Evolutionary conservation across 202 grass and related monocot species (phyloP), one percentile per base, ranked within the genome.

Genomic region (Panicum virgatum): DNA sequence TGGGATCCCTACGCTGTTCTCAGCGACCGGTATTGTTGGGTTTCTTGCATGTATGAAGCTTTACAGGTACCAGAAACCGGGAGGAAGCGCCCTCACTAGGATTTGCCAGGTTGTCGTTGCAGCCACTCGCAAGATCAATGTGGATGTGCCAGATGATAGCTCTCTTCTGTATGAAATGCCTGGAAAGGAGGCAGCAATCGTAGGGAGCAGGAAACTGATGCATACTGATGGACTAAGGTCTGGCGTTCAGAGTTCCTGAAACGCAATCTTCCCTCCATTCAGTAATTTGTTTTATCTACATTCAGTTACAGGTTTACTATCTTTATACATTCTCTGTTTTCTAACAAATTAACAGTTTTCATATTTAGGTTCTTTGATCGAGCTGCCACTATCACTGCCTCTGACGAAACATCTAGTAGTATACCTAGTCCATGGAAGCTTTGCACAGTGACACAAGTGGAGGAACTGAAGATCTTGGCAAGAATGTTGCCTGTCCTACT

Each of bases 91-190:
- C 23, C 42, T 94, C 37, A 79, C 79, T 23, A 87, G 87, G 68
- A 86, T 90, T 29, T 97, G 82, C 56, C 91, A 97, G 78, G 91
- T 97, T 47, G 42, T 86, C 5, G 85, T 94, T 62, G 89, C 94
- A 1, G 80, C 91, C 19, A 44, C 77, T 62, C 85, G 85, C 39
- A 97, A 97, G 84, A 9, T 75, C 80, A 63, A 79, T 43, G 68
- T 88, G 7, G 66, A 64, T 39, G 78, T 85, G 44, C 91, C 87
- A 18, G 26, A 36, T 77, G 89, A 97, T 30, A 62, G 46, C 62
- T 78, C 43, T 76, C 54, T 81, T 75, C 87, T 97, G 4, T 89
- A 90, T 77, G 94, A 94, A 74, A 42, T 85, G 5, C 66, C 79
- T 0, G 87, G 88, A 1, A 93, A 91, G 44, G 58, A 61, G 42